phyloP scores from a whole-genome alignment of 352 stramenopile genomes.

The Thraustotheca clavata region DNA sequence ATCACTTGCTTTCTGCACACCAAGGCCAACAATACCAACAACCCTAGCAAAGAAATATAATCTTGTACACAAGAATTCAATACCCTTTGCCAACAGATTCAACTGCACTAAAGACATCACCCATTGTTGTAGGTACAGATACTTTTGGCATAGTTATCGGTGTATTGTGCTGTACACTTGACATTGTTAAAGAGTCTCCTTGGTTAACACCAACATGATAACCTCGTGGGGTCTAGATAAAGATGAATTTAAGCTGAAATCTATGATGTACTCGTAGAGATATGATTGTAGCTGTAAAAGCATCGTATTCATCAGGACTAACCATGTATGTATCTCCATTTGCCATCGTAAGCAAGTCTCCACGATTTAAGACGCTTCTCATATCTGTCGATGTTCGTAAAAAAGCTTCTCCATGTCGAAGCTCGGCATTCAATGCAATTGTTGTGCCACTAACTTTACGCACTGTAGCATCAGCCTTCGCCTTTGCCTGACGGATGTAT shows the following conservation, averaged over 20 bases:
- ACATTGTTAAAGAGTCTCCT: slow-evolving; percentile 7
- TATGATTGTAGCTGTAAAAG: slow-evolving; percentile 15
- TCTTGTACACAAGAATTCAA: background rate
- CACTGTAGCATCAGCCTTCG: slow-evolving; percentile 15
- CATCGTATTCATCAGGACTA: slow-evolving; percentile 8
- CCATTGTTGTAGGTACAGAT: slow-evolving; percentile 16
- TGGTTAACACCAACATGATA: slow-evolving; percentile 1
- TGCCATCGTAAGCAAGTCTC: slow-evolving; percentile 16
- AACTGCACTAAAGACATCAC: slow-evolving; percentile 1
- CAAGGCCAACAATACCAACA: slow-evolving; percentile 7
- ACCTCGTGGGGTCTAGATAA: background rate
- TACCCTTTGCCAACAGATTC: slow-evolving; percentile 16
- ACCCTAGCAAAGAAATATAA: background rate
- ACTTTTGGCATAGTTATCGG: slow-evolving; percentile 17
- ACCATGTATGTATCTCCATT: slow-evolving; percentile 17
- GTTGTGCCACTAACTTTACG: slow-evolving; percentile 20
- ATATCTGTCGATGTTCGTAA: slow-evolving; percentile 17
- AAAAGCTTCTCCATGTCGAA: slow-evolving; percentile 13
- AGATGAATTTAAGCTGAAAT: background rate
- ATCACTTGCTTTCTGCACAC: slow-evolving; percentile 10
- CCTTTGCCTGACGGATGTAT: slow-evolving; percentile 5
- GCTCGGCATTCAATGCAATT: slow-evolving; percentile 6
- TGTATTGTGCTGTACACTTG: slow-evolving; percentile 10
- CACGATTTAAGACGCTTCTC: slow-evolving; percentile 6
- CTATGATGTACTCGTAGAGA: slow-evolving; percentile 12